Percentiles rank a stretch among this genome's conserved stretches.
phyloP scores from a whole-genome alignment of 208 protist species.

The Leptomonas pyrrhocoris region DNA sequence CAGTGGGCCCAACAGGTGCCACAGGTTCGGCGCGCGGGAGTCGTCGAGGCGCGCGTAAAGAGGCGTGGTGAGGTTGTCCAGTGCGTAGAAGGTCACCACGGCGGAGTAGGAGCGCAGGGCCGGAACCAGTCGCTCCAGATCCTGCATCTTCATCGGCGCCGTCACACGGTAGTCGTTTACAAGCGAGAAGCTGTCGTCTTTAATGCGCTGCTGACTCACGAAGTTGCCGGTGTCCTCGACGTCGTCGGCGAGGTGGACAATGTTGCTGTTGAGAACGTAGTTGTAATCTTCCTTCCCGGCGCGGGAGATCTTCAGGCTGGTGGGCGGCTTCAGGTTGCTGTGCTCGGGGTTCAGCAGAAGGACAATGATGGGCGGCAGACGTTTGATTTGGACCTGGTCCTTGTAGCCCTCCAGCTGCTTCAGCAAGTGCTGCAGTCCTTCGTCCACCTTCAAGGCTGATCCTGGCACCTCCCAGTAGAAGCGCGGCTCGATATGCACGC shows the following conservation, averaged over 20 bases:
- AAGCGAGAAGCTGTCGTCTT: conserved; percentile 79
- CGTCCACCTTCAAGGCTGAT: conserved; percentile 89
- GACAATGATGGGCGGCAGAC: conserved; percentile 88
- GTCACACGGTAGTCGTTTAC: conserved; percentile 92
- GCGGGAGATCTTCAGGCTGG: conserved; percentile 83
- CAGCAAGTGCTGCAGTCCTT: conserved; percentile 89
- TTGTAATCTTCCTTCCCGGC: conserved; percentile 85
- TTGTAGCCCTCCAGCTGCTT: conserved; percentile 87
- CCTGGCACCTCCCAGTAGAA: conserved; percentile 91
- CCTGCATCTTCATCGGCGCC: conserved; percentile 65
- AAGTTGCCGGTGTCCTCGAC: conserved; percentile 88
- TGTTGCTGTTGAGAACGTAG: conserved; percentile 87
- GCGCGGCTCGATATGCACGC: conserved; percentile 74
- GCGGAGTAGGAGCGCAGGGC: conserved; percentile 77
- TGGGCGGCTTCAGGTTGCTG: conserved; percentile 82
- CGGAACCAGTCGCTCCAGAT: conserved; percentile 77
- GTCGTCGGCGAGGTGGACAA: conserved; percentile 90
- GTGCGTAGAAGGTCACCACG: conserved; percentile 85
- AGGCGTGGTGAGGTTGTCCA: conserved; percentile 70
- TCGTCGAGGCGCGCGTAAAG: conserved; percentile 70
- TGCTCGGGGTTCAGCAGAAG: conserved; percentile 91
- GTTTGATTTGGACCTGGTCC: conserved; percentile 81
- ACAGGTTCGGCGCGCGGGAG: conserved; percentile 78
- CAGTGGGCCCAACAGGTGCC: conserved; percentile 74
- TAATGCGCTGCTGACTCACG: conserved; percentile 86